These are phyloP conservation scores for Triticum urartu DNA, from an alignment of 176 grass and related monocot species.

Conservation along the genomic window DNA sequence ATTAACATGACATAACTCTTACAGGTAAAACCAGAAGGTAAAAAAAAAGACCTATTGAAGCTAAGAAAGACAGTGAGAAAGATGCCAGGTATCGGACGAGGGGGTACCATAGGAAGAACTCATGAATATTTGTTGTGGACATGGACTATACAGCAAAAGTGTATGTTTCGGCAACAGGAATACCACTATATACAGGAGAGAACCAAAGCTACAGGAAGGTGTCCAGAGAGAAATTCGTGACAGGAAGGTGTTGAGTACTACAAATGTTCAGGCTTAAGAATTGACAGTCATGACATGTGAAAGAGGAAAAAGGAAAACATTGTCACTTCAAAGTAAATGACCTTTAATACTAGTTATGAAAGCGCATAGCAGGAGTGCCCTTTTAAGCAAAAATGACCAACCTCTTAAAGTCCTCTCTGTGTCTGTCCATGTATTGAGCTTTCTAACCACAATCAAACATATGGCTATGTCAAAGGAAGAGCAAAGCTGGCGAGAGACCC, in stretches of 20 bases:
- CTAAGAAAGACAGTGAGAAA: background rate
- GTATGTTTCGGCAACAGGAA: background rate
- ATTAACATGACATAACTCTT: background rate
- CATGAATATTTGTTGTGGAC: background rate
- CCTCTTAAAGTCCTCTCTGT: conserved; percentile 72
- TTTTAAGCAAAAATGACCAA: conserved; percentile 29
- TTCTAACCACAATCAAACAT: conserved; percentile 62
- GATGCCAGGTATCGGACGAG: background rate
- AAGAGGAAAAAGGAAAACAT: background rate
- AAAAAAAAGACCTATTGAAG: background rate
- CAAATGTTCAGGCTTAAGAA: background rate
- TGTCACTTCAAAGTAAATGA: background rate
- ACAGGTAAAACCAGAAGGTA: background rate
- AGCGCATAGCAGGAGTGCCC: background rate
- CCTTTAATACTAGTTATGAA: background rate
- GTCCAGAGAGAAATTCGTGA: background rate
- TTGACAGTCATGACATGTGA: background rate
- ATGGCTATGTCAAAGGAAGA: conserved; percentile 2
- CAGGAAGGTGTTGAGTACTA: background rate
- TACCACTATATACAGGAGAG: background rate
- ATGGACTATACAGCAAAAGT: background rate
- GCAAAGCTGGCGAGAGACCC: background rate
- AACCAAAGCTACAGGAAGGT: background rate
- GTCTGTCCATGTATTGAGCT: conserved; percentile 53
- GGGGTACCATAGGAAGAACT: background rate